A percentile compares a stretch with the other conserved stretches of the same genome.
Evolutionary conservation across 2,329 filamentous ascomycete species (phyloP).

Genomic region (Beauveria caledonica): DNA sequence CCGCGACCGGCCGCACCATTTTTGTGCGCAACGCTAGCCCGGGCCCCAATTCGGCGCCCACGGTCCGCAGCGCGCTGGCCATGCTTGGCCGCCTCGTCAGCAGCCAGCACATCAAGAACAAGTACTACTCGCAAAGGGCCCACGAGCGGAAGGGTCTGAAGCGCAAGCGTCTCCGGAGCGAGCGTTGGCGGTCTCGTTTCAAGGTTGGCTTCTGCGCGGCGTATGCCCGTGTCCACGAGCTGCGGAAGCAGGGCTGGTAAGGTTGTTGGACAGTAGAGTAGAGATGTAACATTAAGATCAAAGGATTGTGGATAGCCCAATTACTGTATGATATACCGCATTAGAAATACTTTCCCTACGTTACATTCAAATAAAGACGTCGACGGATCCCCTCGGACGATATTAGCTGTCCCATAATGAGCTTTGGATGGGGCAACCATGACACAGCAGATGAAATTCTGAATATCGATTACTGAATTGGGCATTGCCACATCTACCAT

Average conservation of each 20-base stretch:
- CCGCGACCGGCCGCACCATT: constrained; percentile 32
- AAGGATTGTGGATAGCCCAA: background rate
- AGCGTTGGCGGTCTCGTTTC: constrained; percentile 64
- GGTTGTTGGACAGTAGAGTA: background rate
- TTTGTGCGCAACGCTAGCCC: constrained; percentile 25
- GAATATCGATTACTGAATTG: too few relatives aligned
- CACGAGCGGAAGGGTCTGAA: constrained; percentile 71
- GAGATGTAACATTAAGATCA: constrained; percentile 3
- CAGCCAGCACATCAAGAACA: constrained; percentile 49
- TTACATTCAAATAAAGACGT: too few relatives aligned
- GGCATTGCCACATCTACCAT: too few relatives aligned
- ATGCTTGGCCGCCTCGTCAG: constrained; percentile 31
- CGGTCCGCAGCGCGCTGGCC: constrained; percentile 36
- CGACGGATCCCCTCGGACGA: too few relatives aligned
- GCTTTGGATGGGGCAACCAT: too few relatives aligned
- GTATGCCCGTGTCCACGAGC: constrained; percentile 55
- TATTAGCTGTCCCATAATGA: too few relatives aligned
- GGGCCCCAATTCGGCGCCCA: constrained; percentile 20
- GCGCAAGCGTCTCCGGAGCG: constrained; percentile 63
- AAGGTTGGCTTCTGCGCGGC: constrained; percentile 58
- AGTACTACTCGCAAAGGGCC: constrained; percentile 53
- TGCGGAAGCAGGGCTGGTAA: constrained; percentile 75
- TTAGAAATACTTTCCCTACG: background rate
- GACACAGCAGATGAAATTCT: too few relatives aligned
- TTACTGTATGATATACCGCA: constrained; percentile 6